These are phyloP conservation scores for Globisporangium splendens DNA, from an alignment of 352 stramenopile species.

Conservation along the genomic window DNA sequence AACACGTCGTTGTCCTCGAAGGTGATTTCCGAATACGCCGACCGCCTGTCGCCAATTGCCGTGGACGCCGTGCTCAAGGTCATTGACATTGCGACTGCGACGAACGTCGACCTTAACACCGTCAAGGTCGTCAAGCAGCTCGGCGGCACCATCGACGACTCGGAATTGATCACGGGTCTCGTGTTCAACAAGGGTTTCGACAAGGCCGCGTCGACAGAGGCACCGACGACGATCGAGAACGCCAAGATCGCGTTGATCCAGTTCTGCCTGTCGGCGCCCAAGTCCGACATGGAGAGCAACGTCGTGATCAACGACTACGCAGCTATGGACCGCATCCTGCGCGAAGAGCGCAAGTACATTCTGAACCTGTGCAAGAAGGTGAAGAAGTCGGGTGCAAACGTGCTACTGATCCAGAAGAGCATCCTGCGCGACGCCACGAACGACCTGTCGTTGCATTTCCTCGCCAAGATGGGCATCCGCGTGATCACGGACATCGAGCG, in stretches of 20 bases:
- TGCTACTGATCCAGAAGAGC: slow-evolving; percentile 99
- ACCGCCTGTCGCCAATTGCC: slow-evolving; percentile 97
- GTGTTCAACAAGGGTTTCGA: slow-evolving; percentile 97
- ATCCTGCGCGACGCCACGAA: slow-evolving; percentile 99
- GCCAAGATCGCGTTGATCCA: slow-evolving; percentile 99
- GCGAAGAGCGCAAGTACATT: slow-evolving; percentile 99
- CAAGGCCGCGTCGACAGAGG: slow-evolving; percentile 58
- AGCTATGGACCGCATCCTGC: slow-evolving; percentile 98
- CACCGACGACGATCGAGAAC: slow-evolving; percentile 91
- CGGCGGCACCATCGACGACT: slow-evolving; percentile 99
- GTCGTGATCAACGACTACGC: slow-evolving; percentile 99
- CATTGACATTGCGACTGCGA: slow-evolving; percentile 90
- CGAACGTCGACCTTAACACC: slow-evolving; percentile 97
- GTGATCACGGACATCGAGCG: slow-evolving; percentile 99
- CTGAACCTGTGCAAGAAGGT: slow-evolving; percentile 96
- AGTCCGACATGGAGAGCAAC: slow-evolving; percentile 99
- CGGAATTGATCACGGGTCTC: slow-evolving; percentile 96
- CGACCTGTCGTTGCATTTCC: slow-evolving; percentile 98
- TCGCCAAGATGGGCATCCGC: slow-evolving; percentile 99
- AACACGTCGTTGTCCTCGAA: slow-evolving; percentile 98
- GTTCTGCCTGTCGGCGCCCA: slow-evolving; percentile 98
- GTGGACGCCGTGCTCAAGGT: slow-evolving; percentile 98
- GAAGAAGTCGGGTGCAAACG: slow-evolving; percentile 98
- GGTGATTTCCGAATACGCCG: slow-evolving; percentile 96
- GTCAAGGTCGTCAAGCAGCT: slow-evolving; percentile 99